Percentiles rank a stretch among this genome's conserved stretches.
Evolutionary conservation across 768 basidiomycete genomes (phyloP).

Genomic region (Russula sp.): DNA sequence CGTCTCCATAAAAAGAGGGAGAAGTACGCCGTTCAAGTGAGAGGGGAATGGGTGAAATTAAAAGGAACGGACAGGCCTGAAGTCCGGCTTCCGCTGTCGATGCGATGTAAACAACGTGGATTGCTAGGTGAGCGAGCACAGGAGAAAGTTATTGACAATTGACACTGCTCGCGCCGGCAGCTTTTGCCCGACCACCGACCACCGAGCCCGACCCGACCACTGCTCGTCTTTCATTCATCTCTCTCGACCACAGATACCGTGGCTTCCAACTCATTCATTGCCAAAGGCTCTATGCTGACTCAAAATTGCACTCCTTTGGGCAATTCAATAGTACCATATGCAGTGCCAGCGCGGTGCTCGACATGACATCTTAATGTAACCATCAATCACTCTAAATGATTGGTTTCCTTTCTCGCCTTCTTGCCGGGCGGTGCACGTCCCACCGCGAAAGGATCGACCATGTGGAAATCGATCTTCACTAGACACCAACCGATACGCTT

Average conservation of each 20-base stretch:
- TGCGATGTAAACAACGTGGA: neutral
- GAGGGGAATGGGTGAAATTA: neutral
- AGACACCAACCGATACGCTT: too few species aligned
- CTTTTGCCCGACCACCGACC: neutral
- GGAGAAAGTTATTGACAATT: neutral
- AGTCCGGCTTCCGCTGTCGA: conserved; percentile 20
- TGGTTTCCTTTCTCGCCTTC: conserved; percentile 76
- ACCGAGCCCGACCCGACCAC: neutral
- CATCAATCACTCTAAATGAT: conserved; percentile 53
- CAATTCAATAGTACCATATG: neutral
- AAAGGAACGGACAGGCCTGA: conserved; percentile 16
- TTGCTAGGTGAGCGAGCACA: neutral
- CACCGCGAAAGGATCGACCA: conserved; percentile 74
- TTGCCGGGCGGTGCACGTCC: conserved; percentile 41
- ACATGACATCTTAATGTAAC: neutral
- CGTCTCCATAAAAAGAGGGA: conserved; percentile 18
- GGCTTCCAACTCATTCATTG: too few species aligned
- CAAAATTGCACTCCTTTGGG: too few species aligned
- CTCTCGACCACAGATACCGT: too few species aligned
- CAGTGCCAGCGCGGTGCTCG: neutral
- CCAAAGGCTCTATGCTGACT: too few species aligned
- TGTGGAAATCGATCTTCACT: conserved; percentile 58
- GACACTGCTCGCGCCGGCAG: too few species aligned
- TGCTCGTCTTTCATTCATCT: too few species aligned
- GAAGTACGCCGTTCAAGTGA: neutral